phyloP scores from a whole-genome alignment of 2,329 filamentous ascomycete genomes.

The Aspergillus phoenicis region DNA sequence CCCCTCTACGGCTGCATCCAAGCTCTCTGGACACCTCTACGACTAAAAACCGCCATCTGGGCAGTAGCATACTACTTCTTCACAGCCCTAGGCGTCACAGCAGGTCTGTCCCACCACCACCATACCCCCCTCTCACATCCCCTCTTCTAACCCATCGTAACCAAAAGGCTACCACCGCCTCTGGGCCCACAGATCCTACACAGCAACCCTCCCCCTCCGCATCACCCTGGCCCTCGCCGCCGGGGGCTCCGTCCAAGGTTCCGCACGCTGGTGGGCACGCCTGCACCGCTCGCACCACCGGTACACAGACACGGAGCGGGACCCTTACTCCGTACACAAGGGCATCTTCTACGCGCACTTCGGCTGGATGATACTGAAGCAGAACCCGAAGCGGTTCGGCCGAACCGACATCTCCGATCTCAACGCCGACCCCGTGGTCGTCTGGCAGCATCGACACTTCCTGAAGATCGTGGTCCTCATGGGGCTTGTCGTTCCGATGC shows the following conservation, averaged over 20 bases:
- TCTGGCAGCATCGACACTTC: slow-evolving; percentile 23
- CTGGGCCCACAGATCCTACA: slow-evolving; percentile 21
- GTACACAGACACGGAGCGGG: slow-evolving; percentile 21
- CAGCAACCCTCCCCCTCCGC: slow-evolving; percentile 11
- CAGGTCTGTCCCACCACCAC: not conserved
- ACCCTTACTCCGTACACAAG: slow-evolving; percentile 19
- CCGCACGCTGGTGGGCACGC: slow-evolving; percentile 18
- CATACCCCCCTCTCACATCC: not conserved
- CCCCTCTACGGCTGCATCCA: slow-evolving; percentile 8
- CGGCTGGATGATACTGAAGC: slow-evolving; percentile 21
- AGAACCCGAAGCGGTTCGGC: slow-evolving; percentile 16
- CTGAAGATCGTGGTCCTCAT: slow-evolving; percentile 14
- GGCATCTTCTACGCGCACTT: slow-evolving; percentile 21
- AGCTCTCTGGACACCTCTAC: slow-evolving; percentile 10
- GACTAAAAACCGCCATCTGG: slow-evolving; percentile 8
- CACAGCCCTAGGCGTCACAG: slow-evolving; percentile 16
- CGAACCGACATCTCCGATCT: slow-evolving; percentile 18
- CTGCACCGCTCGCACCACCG: slow-evolving; percentile 23
- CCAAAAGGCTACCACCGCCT: slow-evolving; percentile 64
- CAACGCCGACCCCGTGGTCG: slow-evolving; percentile 16
- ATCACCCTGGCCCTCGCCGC: slow-evolving; percentile 16
- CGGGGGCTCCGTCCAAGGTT: slow-evolving; percentile 16
- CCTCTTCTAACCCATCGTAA: not conserved
- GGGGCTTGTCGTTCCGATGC: slow-evolving; percentile 13
- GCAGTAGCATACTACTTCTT: slow-evolving; percentile 11